Evolutionary conservation across 306 rosid genomes (phyloP), one percentile per base, ranked within the genome.

Genomic region (Acmispon strigosus): DNA sequence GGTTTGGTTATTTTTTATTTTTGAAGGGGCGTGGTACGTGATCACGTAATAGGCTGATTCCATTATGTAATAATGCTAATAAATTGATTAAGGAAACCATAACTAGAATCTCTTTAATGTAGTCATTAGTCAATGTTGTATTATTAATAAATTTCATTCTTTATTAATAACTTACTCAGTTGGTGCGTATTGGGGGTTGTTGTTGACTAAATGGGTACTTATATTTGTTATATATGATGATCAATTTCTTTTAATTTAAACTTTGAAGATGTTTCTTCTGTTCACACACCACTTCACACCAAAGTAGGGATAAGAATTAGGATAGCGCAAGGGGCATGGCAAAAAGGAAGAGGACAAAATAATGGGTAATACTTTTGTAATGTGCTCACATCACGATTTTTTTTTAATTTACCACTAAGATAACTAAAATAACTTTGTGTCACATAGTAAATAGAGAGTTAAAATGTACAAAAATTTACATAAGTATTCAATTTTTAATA

Each of bases 21-120:
- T 32, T n/a, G 16, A 39, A 71, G 45, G 78, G 78, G 82, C 66
- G 63, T 61, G 70, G 43, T 50, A 50, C 75, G 76, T 51, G 71
- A 29, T 70, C 6, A 0, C 6, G 54, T 8, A 7, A 37, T n/a
- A 13, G 53, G 0, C 22, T 2, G 43, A 69, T 66, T 49, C 56
- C 60, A 6, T 47, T 48, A 9, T 1, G 17, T 15, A 66, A 66
- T 29, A 15, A 49, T 32, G 34, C 24, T 22, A 27, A 2, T 27
- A 2, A 27, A 27, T 27, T 27, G 1, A 22, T 22, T 22, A 22
- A 22, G 24, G 24, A 22, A 22, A 22, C 1, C 24, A 22, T 22
- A 3, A 22, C 24, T 22, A 22, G 24, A 27, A 3, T 1, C 32
- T 27, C 32, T 27, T 27, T 27, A 27, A 27, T 27, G 32, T 27